A percentile compares a stretch with the other conserved stretches of the same genome.
phyloP scores from a whole-genome alignment of 108 stramenopile species.

The Poteriospumella lacustris region DNA sequence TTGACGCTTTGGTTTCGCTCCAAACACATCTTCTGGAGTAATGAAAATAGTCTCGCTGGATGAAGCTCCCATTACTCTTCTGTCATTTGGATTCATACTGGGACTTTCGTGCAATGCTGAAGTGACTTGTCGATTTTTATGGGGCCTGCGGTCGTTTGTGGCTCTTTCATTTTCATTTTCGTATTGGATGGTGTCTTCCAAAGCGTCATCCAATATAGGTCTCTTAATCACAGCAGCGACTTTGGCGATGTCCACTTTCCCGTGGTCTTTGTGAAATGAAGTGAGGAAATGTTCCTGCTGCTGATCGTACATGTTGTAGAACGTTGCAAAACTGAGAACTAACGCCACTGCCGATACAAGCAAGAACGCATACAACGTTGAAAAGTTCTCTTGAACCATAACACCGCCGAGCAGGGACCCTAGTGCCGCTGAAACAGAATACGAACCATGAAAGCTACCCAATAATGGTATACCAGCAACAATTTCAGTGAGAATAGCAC shows the following conservation, averaged over 20 bases:
- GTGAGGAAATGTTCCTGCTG: not conserved
- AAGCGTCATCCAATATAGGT: not conserved
- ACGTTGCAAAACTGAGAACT: not conserved
- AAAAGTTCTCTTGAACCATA: not conserved
- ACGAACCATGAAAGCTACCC: conserved; percentile 16
- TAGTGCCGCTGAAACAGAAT: conserved; percentile 13
- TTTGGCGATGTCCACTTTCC: too few species aligned
- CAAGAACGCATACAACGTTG: not conserved
- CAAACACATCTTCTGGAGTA: too few species aligned
- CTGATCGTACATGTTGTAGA: not conserved
- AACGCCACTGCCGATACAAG: not conserved
- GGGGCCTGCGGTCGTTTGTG: too few species aligned
- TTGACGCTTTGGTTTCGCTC: too few species aligned
- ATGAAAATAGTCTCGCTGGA: too few species aligned
- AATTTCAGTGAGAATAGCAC: conserved; percentile 5
- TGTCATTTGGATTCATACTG: too few species aligned
- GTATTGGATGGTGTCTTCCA: not conserved
- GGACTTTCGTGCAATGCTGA: too few species aligned
- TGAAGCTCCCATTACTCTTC: too few species aligned
- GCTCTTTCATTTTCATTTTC: not conserved
- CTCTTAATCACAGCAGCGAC: too few species aligned
- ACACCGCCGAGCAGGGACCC: conserved; percentile 2
- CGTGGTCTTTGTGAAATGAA: not conserved
- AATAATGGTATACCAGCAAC: conserved; percentile 12
- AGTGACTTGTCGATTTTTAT: too few species aligned